Percentiles rank a stretch among this genome's conserved stretches.
Evolutionary conservation across 1,139 yeast genomes (phyloP).

Genomic region (Candida sojae): DNA sequence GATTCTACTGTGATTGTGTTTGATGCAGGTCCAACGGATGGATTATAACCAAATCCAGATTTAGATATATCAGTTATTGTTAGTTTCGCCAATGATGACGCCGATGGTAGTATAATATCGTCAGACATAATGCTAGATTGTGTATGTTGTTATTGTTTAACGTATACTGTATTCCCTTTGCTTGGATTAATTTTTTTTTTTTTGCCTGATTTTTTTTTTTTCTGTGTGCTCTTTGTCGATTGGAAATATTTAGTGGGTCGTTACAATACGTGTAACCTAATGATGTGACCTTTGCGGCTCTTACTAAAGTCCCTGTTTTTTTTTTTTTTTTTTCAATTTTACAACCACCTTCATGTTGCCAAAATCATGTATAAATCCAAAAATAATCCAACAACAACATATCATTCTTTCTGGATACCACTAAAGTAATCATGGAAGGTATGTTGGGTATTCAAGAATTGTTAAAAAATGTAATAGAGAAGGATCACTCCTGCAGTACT

Average conservation of each 20-base stretch:
- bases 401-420: too few relatives aligned
- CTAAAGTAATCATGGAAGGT: too few relatives aligned
- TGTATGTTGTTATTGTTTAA: neutral
- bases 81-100: conserved; percentile 35
- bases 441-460: too few relatives aligned
- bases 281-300: neutral
- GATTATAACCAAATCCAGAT: conserved; percentile 48
- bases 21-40: conserved; percentile 43
- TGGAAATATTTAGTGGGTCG: too few relatives aligned
- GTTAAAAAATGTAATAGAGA: neutral
- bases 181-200: too few relatives aligned
- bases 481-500: neutral
- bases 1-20: conserved; percentile 41
- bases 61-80: conserved; percentile 35
- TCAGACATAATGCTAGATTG: conserved; percentile 28
- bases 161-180: too few relatives aligned
- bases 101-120: conserved; percentile 41
- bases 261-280: neutral
- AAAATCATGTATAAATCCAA: neutral
- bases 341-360: neutral
- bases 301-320: too few relatives aligned
- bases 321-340: neutral
- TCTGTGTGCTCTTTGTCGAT: too few relatives aligned
- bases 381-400: too few relatives aligned
- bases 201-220: too few relatives aligned